These are phyloP conservation scores for Gastrodia elata DNA, from an alignment of 106 monocot genomes.

Conservation along the genomic window DNA sequence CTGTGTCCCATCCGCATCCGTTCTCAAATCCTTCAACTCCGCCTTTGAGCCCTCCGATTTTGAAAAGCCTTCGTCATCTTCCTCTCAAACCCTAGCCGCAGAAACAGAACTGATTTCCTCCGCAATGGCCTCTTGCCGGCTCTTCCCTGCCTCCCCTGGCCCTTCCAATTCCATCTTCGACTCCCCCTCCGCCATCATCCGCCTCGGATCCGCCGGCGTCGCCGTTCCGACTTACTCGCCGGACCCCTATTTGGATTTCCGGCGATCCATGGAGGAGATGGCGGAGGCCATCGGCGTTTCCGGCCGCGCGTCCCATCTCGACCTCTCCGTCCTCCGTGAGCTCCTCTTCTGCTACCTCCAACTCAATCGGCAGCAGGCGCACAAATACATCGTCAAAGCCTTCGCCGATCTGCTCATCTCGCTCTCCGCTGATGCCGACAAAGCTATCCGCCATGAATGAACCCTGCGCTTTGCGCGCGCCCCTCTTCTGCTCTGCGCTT, in stretches of 20 bases:
- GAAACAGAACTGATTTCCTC: slow-evolving; percentile 37
- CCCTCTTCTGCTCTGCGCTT: background rate
- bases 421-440: slow-evolving; percentile 4
- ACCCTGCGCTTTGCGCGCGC: background rate
- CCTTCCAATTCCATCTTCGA: slow-evolving; percentile 50
- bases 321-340: slow-evolving; percentile 34
- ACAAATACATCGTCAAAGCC: slow-evolving; percentile 55
- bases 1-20: background rate
- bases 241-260: slow-evolving; percentile 56
- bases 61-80: slow-evolving; percentile 14
- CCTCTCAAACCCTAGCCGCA: slow-evolving; percentile 4
- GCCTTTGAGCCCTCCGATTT: slow-evolving; percentile 27
- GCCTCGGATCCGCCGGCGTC: slow-evolving; percentile 18
- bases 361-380: slow-evolving; percentile 41
- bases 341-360: slow-evolving; percentile 65
- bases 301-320: slow-evolving; percentile 6
- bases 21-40: slow-evolving; percentile 37
- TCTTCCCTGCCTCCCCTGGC: slow-evolving; percentile 45
- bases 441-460: background rate
- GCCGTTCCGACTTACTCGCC: slow-evolving; percentile 50
- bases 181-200: background rate
- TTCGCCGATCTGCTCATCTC: slow-evolving; percentile 48
- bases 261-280: slow-evolving; percentile 70
- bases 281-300: slow-evolving; percentile 30
- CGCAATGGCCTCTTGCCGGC: slow-evolving; percentile 48